Conservation (phyloP, 148 eudicot species). For the Rhododendron kiyosumense region DNA sequence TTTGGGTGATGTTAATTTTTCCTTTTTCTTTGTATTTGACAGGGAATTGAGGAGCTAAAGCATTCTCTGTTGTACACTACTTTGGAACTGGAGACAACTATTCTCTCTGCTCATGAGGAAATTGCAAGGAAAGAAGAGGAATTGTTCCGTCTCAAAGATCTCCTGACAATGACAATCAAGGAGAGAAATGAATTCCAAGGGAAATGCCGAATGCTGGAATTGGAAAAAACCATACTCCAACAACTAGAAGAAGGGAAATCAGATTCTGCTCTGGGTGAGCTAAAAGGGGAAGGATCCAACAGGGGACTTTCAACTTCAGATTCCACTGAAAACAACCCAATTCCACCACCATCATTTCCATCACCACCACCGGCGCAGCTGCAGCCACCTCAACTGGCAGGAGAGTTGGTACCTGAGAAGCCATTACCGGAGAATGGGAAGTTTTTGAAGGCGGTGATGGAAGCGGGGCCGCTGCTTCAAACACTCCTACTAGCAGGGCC, state of each 20-base stretch:
- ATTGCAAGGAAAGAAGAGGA: constrained; percentile 78
- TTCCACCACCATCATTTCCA: background rate
- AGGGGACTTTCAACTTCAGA: constrained; percentile 27
- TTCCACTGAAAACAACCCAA: constrained; percentile 26
- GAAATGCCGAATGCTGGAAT: constrained; percentile 38
- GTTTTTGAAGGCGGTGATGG: constrained; percentile 79
- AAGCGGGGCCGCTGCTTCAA: constrained; percentile 85
- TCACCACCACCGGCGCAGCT: constrained; percentile 11
- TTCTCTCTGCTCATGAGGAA: constrained; percentile 62
- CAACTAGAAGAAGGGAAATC: constrained; percentile 17
- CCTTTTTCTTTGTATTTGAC: background rate
- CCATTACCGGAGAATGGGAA: constrained; percentile 77
- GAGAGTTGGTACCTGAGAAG: constrained; percentile 26
- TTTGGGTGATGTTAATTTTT: background rate
- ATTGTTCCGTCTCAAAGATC: constrained; percentile 43
- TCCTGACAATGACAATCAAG: constrained; percentile 42
- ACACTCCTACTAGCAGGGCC: constrained; percentile 80
- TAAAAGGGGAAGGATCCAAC: constrained; percentile 18
- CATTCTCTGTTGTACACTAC: constrained; percentile 59
- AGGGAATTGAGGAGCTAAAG: constrained; percentile 64
- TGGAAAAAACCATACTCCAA: constrained; percentile 47
- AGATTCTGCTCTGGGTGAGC: constrained; percentile 22
- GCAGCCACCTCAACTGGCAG: constrained; percentile 27
- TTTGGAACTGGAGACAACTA: constrained; percentile 66
- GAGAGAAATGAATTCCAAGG: constrained; percentile 76